These are phyloP conservation scores for Ascochyta rabiei DNA, from an alignment of 2,329 filamentous ascomycete genomes.

Conservation along the genomic window DNA sequence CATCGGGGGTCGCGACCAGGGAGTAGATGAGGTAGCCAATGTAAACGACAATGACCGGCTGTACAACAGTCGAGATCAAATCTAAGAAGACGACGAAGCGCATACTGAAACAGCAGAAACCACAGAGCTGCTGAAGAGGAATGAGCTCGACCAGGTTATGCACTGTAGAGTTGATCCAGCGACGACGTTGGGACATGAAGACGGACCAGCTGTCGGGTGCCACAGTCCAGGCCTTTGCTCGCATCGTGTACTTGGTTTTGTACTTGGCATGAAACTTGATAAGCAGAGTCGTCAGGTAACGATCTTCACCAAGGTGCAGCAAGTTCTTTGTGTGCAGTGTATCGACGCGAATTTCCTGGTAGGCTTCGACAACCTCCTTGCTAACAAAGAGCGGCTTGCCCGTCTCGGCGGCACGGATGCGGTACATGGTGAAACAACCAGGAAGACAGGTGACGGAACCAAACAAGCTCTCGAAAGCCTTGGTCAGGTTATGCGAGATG, in stretches of 20 bases:
- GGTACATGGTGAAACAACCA: slow-evolving; percentile 99
- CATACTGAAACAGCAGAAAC: slow-evolving; percentile 99
- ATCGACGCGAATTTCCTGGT: slow-evolving; percentile 92
- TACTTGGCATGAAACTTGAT: slow-evolving; percentile 91
- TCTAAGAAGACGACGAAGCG: slow-evolving; percentile 96
- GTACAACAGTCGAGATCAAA: slow-evolving; percentile 86
- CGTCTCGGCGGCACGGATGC: slow-evolving; percentile 89
- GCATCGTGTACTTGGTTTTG: slow-evolving; percentile 97
- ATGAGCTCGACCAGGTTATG: slow-evolving; percentile 98
- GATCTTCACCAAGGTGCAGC: slow-evolving; percentile 94
- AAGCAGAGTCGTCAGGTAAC: slow-evolving; percentile 92
- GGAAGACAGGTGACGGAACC: slow-evolving; percentile 97
- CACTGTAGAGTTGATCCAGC: slow-evolving; percentile 99
- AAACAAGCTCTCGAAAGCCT: slow-evolving; percentile 97
- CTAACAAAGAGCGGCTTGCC: slow-evolving; percentile 97
- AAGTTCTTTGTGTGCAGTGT: slow-evolving; percentile 99
- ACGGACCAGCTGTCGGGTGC: slow-evolving; percentile 93
- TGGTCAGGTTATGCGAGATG: slow-evolving; percentile 95
- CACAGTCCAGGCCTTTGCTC: slow-evolving; percentile 94
- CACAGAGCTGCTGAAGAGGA: slow-evolving; percentile 89
- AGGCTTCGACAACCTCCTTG: slow-evolving; percentile 84
- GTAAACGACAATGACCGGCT: slow-evolving; percentile 89
- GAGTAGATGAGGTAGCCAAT: slow-evolving; percentile 86
- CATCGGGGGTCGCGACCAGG: slow-evolving; percentile 64
- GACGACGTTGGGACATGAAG: slow-evolving; percentile 96